These are phyloP conservation scores for Auriscalpium orientale DNA, from an alignment of 768 basidiomycete genomes.

Conservation along the genomic window DNA sequence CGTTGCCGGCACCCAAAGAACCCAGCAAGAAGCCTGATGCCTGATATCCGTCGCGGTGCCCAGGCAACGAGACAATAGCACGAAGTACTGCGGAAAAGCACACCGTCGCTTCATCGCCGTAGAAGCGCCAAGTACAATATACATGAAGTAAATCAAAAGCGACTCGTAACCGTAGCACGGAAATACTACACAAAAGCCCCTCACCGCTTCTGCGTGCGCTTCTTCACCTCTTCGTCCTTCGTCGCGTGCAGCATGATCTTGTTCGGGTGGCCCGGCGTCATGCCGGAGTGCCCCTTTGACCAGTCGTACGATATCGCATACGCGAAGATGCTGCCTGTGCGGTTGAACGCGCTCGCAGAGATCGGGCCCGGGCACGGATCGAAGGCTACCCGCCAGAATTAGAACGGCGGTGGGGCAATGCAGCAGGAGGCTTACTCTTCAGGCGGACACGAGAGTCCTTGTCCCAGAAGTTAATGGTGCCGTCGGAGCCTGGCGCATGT, in stretches of 20 bases:
- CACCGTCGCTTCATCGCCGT: no score
- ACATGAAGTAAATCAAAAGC: no score
- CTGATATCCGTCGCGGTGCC: no score
- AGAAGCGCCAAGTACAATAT: no score
- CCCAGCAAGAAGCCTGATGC: no score
- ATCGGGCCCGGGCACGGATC: conserved; percentile 72
- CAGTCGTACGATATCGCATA: conserved; percentile 92
- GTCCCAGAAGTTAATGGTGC: conserved; percentile 91
- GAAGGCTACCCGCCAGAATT: conserved; percentile 42
- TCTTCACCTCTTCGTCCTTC: conserved; percentile 84
- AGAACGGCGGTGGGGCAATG: neutral
- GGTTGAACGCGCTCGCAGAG: conserved; percentile 76
- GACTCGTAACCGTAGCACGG: no score
- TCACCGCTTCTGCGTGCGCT: conserved; percentile 35
- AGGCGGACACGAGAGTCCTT: conserved; percentile 87
- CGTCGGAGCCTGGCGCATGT: conserved; percentile 54
- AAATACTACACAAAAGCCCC: neutral
- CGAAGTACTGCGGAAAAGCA: no score
- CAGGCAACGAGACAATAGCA: no score
- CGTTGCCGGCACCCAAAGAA: no score
- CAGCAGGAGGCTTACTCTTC: conserved; percentile 53
- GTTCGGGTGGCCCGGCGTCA: conserved; percentile 62
- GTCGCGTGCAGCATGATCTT: conserved; percentile 80
- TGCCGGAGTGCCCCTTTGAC: conserved; percentile 87
- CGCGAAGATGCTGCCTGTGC: conserved; percentile 81